Evolutionary conservation across 1,139 yeast species (phyloP).

Genomic region (Yamadazyma blattariae): DNA sequence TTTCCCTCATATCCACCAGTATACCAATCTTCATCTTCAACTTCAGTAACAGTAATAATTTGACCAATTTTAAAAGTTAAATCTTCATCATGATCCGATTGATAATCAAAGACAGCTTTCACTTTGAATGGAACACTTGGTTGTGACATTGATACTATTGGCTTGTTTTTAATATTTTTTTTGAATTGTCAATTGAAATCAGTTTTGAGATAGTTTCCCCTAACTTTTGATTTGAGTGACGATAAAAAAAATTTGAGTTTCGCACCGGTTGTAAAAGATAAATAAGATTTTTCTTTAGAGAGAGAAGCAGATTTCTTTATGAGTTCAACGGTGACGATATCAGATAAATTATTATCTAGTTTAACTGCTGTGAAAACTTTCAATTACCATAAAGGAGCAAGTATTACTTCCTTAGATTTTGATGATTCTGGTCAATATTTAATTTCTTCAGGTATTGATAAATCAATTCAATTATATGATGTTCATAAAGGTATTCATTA

Average conservation of each 20-base stretch:
- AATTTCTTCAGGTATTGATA: constrained; percentile 78
- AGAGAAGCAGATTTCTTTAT: neutral
- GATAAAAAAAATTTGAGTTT: neutral
- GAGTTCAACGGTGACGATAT: constrained; percentile 3
- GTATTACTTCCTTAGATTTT: constrained; percentile 79
- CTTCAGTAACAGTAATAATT: constrained; percentile 64
- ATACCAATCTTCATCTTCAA: constrained; percentile 93
- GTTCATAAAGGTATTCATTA: constrained; percentile 63
- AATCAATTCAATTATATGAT: constrained; percentile 82
- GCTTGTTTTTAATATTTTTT: no score
- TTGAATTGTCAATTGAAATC: no score
- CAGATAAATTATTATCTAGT: constrained; percentile 5
- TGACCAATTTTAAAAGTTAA: constrained; percentile 68
- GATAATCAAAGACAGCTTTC: constrained; percentile 66
- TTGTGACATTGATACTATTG: constrained; percentile 6
- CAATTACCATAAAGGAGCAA: constrained; percentile 51
- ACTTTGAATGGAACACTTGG: constrained; percentile 60
- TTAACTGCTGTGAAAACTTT: constrained; percentile 60
- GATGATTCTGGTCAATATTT: constrained; percentile 83
- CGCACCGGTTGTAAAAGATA: no score
- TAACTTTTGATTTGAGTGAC: constrained; percentile 3
- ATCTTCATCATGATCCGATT: constrained; percentile 83
- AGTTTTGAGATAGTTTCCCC: neutral
- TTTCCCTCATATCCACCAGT: constrained; percentile 60
- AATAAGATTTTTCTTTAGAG: neutral